These are phyloP conservation scores for Thymus mandschuricus DNA, from an alignment of 257 asterid species.

Conservation along the genomic window DNA sequence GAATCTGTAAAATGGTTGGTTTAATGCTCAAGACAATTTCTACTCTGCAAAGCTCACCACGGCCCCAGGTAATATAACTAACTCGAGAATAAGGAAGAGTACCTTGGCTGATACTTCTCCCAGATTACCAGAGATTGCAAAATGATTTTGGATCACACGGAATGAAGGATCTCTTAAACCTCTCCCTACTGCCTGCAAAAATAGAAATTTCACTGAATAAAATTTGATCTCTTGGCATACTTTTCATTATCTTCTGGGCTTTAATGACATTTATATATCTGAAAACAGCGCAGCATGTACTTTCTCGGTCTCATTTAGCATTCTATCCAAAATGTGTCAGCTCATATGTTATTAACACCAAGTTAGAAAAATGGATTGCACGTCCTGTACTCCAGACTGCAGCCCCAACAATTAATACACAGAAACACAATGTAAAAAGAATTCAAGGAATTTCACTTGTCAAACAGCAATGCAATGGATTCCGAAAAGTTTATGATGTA, in stretches of 20 bases:
- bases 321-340: slow-evolving; percentile 19
- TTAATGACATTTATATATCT: not conserved
- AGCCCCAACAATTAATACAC: not conserved
- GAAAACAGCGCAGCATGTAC: slow-evolving; percentile 15
- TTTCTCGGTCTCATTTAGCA: slow-evolving; percentile 4
- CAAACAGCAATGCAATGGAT: slow-evolving; percentile 11
- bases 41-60: slow-evolving; percentile 1
- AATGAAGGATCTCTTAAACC: slow-evolving; percentile 96
- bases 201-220: slow-evolving; percentile 18
- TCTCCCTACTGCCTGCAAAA: slow-evolving; percentile 90
- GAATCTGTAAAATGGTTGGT: too few relatives aligned
- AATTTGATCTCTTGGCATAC: slow-evolving; percentile 12
- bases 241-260: not conserved
- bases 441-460: slow-evolving; percentile 2
- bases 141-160: slow-evolving; percentile 95
- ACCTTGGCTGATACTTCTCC: slow-evolving; percentile 98
- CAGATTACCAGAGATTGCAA: slow-evolving; percentile 81
- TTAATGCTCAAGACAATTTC: slow-evolving; percentile 13
- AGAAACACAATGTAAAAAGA: not conserved
- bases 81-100: slow-evolving; percentile 22
- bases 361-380: slow-evolving; percentile 4
- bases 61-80: not conserved
- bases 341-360: not conserved
- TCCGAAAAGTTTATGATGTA: slow-evolving; percentile 9
- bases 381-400: not conserved